Evolutionary conservation across 495 filamentous ascomycete species (phyloP), one percentile per base, ranked within the genome.

Genomic region (Choiromyces venosus): DNA sequence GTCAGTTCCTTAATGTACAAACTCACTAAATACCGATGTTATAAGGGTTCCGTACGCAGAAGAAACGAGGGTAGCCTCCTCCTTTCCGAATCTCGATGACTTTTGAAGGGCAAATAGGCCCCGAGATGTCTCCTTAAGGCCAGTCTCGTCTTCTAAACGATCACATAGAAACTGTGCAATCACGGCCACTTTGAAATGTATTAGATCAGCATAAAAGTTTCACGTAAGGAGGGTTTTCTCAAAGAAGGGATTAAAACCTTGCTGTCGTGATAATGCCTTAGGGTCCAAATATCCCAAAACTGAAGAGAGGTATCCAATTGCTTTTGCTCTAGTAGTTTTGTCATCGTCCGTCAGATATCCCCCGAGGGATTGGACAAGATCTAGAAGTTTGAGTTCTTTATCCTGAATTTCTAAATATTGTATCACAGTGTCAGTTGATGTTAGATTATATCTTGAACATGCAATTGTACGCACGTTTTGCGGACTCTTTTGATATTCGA

Each of bases 321-420:
- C 88, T 83, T 89, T 91, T 33, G 88, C 85, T 10, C 91, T 86
- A 36, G 89, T 80, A 37, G 86, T 85, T 61, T 84, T 84, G 81
- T 92, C 90, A 72, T 92, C 90, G 76, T 90, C 87, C 68, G 90
- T 91, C 73, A 92, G 85, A 69, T 91, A 91, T 82, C 90, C 88
- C 16, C 87, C 88, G 37, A 93, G 83, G 18, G 87, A 87, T 79
- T 91, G 87, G 21, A 93, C 88, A 42, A 91, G 82, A 52, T 89
- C 87, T 66, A 93, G 85, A 29, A 93, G 82, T 69, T 88, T 91
- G 36, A 86, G 84, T 68, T 90, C 84, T 74, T 87, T 88, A 70
- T 72, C 85, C 78, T 90, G 87, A 68, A 93, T 83, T 77, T 86
- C 89, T 91, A 66, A n/a, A 25, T 56, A 46, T 61, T 61, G 12